Evolutionary conservation across 1,284 basidiomycete genomes (phyloP).

Genomic region (Leccinum fallax): DNA sequence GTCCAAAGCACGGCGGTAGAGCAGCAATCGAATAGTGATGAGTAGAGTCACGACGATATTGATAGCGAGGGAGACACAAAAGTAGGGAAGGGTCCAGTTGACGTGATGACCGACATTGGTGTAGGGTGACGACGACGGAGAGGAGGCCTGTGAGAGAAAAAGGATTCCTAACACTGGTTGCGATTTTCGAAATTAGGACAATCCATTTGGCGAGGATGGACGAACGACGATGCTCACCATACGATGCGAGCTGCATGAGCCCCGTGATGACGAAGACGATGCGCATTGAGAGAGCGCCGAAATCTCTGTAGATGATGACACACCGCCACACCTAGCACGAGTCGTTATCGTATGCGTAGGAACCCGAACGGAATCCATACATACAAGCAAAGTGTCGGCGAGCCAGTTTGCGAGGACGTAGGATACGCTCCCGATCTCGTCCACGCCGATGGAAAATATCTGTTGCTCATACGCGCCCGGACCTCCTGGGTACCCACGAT

Average conservation of each 20-base stretch:
- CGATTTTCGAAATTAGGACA: not conserved
- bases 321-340: conserved; percentile 37
- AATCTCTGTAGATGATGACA: conserved; percentile 31
- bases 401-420: conserved; percentile 36
- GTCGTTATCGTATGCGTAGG: not conserved
- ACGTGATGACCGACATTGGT: conserved; percentile 7
- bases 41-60: conserved; percentile 26
- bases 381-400: conserved; percentile 34
- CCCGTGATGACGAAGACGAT: conserved; percentile 21
- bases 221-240: conserved; percentile 13
- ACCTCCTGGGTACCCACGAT: conserved; percentile 37
- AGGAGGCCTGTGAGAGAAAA: conserved; percentile 32
- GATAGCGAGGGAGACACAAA: conserved; percentile 27
- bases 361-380: conserved; percentile 15
- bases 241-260: conserved; percentile 32
- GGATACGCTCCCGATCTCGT: conserved; percentile 28
- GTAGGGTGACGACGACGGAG: conserved; percentile 32
- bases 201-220: not conserved
- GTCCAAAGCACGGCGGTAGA: conserved; percentile 21
- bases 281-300: conserved; percentile 11
- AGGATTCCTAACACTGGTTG: conserved; percentile 25
- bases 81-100: conserved; percentile 35
- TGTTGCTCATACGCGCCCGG: conserved; percentile 24
- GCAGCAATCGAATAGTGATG: conserved; percentile 23
- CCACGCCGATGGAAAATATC: conserved; percentile 26